Evolutionary conservation across 257 asterid species (phyloP).

Genomic region (Capsicum baccatum): DNA sequence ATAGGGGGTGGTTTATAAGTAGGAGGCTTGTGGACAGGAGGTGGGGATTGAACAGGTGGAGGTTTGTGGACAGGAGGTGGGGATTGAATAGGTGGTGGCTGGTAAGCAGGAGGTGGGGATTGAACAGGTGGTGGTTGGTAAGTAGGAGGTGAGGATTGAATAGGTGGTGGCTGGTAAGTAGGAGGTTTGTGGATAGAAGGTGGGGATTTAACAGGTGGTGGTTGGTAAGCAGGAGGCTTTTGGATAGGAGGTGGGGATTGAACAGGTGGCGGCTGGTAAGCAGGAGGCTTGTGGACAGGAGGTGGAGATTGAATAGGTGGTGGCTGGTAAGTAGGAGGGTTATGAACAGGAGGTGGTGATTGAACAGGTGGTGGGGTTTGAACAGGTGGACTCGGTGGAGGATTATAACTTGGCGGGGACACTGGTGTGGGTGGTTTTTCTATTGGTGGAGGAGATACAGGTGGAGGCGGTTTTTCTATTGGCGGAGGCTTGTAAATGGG

Average conservation of each 20-base stretch:
- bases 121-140: background rate
- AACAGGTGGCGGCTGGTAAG: background rate
- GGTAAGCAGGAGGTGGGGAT: background rate
- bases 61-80: background rate
- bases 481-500: background rate
- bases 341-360: too few species aligned
- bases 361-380: background rate
- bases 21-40: background rate
- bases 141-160: too few species aligned
- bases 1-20: background rate
- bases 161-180: background rate
- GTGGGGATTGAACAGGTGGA: background rate
- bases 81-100: background rate
- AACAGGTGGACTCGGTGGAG: too few species aligned
- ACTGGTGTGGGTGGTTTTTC: background rate
- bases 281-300: background rate
- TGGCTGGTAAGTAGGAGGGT: background rate
- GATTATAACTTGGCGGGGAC: too few species aligned
- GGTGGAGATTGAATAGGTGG: background rate
- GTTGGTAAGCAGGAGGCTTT: background rate
- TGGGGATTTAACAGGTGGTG: background rate
- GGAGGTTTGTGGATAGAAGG: background rate
- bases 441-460: background rate
- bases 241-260: background rate
- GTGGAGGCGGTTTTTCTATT: background rate